These are phyloP conservation scores for Simplicillium sp. DNA, from an alignment of 2,329 filamentous ascomycete species.

Conservation along the genomic window DNA sequence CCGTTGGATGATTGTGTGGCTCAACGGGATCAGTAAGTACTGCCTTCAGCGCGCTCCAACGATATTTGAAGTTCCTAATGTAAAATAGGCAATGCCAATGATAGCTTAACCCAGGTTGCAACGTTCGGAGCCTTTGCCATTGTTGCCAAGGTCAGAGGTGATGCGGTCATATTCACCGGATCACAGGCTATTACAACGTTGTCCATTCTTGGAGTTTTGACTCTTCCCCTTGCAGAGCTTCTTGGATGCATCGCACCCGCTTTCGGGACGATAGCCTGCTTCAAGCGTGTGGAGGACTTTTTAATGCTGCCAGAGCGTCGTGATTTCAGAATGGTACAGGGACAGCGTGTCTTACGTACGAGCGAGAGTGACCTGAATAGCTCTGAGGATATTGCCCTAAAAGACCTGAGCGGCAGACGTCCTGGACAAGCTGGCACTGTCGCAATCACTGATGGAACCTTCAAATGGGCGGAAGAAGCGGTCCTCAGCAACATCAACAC, in stretches of 20 bases:
- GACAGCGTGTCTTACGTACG: no score
- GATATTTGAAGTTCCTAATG: neutral
- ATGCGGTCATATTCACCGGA: constrained; percentile 15
- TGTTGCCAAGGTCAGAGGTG: constrained; percentile 13
- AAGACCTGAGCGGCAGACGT: no score
- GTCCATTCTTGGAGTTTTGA: constrained; percentile 19
- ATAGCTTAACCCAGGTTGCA: constrained; percentile 16
- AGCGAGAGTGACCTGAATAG: no score
- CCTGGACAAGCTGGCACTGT: constrained; percentile 2
- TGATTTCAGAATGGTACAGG: constrained; percentile 7
- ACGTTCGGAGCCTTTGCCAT: constrained; percentile 21
- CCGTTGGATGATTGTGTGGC: constrained; percentile 14
- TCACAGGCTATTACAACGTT: constrained; percentile 19
- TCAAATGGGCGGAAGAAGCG: constrained; percentile 16
- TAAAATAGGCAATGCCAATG: constrained; percentile 15
- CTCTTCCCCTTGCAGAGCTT: constrained; percentile 14
- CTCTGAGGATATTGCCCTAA: no score
- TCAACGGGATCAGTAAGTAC: constrained; percentile 17
- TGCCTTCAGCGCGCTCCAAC: neutral
- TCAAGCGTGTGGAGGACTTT: constrained; percentile 20
- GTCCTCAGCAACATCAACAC: constrained; percentile 15
- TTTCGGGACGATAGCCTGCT: constrained; percentile 18
- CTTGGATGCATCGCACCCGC: constrained; percentile 15
- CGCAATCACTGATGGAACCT: constrained; percentile 13
- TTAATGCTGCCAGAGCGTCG: constrained; percentile 13